Base-by-base conservation (phyloP, 2,329 filamentous ascomycete genomes). In the Trichocomaceae sp. region DNA sequence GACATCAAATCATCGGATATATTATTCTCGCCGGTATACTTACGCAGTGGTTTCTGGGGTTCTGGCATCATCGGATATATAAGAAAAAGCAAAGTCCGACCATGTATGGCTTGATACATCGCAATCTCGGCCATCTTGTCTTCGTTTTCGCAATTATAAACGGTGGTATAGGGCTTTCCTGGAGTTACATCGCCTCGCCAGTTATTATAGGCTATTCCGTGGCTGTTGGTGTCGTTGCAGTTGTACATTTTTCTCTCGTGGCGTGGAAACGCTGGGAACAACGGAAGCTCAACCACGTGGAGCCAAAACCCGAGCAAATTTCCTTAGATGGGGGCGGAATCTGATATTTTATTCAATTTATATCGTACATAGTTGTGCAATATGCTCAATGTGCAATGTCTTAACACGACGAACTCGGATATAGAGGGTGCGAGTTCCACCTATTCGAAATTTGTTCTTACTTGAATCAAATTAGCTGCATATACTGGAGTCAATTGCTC, bases 11-110 rank as follows among this genome's bases (percentile, higher is more conserved):
- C 9, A 35, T 47, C 8, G 50, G 50, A 35, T 52, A 52, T 9
- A 19, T 52, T 20, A 52, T 47, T 15, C 37, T 15, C 4, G 50
- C 15, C 19, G 42, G 41, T 19, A 15, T 52, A 20, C 17, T 52
- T 39, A 13, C 23, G 31, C 50, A 52, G 19, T 52, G 42, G 50
- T 52, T 39, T 7, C 50, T 52, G 17, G 42, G 50, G 20, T 52
- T 47, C 20, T 47, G 50, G 50, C 50, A 52, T 46, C 50, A 52
- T 52, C 50, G 41, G n/a, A 9, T 47, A 44, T 47, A 52, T 47
- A 52, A 52, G 26, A 6, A 39, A 19, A 29, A 29, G 13, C 50
- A 52, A 46, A 52, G 6, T 8, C 20, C 50, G 20, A 52, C 50
- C 31, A 47, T 12, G 2, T 39, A 52, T 52, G 50, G 13, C 7